phyloP scores from a whole-genome alignment of 345 rosid genomes.

The Pelargonium nanum region DNA sequence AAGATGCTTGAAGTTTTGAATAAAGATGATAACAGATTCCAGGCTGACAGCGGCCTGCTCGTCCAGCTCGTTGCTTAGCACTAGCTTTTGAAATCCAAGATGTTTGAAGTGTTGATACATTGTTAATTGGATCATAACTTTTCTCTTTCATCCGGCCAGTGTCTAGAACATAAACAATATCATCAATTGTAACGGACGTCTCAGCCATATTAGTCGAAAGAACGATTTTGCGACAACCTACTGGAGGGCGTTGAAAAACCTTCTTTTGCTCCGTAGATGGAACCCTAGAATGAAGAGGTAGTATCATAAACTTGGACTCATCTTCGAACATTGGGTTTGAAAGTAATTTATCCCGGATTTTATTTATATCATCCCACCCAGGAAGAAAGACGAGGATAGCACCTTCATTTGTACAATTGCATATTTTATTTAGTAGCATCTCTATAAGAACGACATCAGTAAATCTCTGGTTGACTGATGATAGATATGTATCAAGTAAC shows the following conservation, averaged over 20 bases:
- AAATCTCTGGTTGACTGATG: conserved; percentile 45
- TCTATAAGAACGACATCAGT: conserved; percentile 71
- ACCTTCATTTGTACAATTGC: conserved; percentile 60
- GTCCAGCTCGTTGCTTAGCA: conserved; percentile 89
- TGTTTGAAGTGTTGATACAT: conserved; percentile 86
- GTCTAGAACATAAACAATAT: conserved; percentile 90
- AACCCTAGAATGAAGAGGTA: conserved; percentile 90
- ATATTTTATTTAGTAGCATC: conserved; percentile 57
- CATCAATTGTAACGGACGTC: conserved; percentile 85
- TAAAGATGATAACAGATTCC: conserved; percentile 90
- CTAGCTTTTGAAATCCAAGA: conserved; percentile 93
- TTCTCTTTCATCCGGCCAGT: conserved; percentile 96
- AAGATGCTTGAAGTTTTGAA: conserved; percentile 66
- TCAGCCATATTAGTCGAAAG: conserved; percentile 92
- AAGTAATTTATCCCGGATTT: conserved; percentile 46
- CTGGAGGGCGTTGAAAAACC: conserved; percentile 60
- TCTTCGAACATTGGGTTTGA: conserved; percentile 46
- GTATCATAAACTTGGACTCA: conserved; percentile 47
- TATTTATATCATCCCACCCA: conserved; percentile 94
- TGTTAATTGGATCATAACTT: conserved; percentile 81
- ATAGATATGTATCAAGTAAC: conserved; percentile 60
- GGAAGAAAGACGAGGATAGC: conserved; percentile 94
- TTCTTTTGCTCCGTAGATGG: conserved; percentile 78
- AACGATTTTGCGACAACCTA: conserved; percentile 81
- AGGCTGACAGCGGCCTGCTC: conserved; percentile 94